Evolutionary conservation across 2,329 filamentous ascomycete genomes (phyloP).

Genomic region (Pyrenochaeta sp.): DNA sequence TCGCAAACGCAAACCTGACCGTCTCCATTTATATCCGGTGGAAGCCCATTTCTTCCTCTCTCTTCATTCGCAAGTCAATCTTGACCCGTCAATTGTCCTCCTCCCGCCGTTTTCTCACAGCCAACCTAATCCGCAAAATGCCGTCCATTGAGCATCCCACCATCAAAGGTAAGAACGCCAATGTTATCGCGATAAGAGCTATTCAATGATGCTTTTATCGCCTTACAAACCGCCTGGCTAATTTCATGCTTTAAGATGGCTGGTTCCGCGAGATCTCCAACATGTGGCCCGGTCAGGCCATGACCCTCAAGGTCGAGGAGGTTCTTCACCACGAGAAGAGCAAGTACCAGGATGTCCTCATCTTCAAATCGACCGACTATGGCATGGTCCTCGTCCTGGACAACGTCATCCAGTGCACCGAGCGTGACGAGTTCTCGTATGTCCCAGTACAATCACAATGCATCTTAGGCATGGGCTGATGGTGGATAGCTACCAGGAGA

Average conservation of each 20-base stretch:
- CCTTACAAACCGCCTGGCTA: no score
- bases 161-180: conserved; percentile 68
- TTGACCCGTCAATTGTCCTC: conserved; percentile 1
- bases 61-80: conserved; percentile 12
- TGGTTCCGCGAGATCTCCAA: conserved; percentile 99
- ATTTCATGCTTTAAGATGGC: conserved; percentile 77
- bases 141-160: conserved; percentile 74
- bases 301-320: conserved; percentile 90
- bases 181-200: not conserved
- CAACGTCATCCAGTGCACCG: conserved; percentile 98
- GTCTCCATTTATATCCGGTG: conserved; percentile 28
- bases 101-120: conserved; percentile 3
- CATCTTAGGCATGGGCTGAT: conserved; percentile 21
- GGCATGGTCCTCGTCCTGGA: conserved; percentile 96
- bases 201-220: not conserved
- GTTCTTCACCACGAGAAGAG: conserved; percentile 99
- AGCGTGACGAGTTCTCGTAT: conserved; percentile 95
- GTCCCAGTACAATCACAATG: conserved; percentile 25
- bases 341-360: conserved; percentile 97
- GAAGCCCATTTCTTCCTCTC: conserved; percentile 16
- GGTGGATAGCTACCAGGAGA: conserved; percentile 83
- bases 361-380: conserved; percentile 98
- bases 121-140: conserved; percentile 59
- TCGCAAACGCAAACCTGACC: conserved; percentile 30
- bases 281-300: conserved; percentile 99